Percentiles rank a stretch among this genome's conserved stretches.
phyloP scores from a whole-genome alignment of 108 stramenopile species.

The Fragilaria crotonensis region DNA sequence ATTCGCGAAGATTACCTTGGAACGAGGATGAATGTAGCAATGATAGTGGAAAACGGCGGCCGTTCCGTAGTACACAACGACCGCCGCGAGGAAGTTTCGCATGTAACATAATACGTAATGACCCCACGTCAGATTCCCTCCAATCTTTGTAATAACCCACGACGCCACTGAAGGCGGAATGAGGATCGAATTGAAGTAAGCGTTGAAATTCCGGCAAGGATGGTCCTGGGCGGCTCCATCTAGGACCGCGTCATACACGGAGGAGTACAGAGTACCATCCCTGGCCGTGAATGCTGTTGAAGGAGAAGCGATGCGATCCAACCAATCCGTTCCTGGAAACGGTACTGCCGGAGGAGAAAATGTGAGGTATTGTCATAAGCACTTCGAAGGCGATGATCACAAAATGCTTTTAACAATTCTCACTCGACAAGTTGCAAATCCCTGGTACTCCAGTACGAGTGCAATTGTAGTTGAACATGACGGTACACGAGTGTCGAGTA shows the following conservation, averaged over 20 bases:
- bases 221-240: constrained; percentile 28
- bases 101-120: constrained; percentile 60
- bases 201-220: constrained; percentile 59
- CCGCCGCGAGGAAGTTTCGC: constrained; percentile 52
- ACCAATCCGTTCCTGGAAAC: constrained; percentile 42
- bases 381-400: no score
- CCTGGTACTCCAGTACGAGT: background rate
- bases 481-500: background rate
- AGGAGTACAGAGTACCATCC: constrained; percentile 26
- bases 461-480: background rate
- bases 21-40: constrained; percentile 48
- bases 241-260: constrained; percentile 45
- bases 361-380: no score
- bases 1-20: constrained; percentile 35
- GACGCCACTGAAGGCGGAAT: constrained; percentile 20
- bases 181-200: constrained; percentile 52
- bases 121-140: constrained; percentile 15
- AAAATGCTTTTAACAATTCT: no score
- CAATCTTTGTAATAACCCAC: constrained; percentile 17
- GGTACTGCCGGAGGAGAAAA: constrained; percentile 20
- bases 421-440: background rate
- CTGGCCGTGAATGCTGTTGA: constrained; percentile 13
- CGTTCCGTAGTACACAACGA: constrained; percentile 57
- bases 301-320: constrained; percentile 34
- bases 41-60: constrained; percentile 53